Base-by-base conservation (phyloP, 495 filamentous ascomycete species). In the Annulohypoxylon stygium region DNA sequence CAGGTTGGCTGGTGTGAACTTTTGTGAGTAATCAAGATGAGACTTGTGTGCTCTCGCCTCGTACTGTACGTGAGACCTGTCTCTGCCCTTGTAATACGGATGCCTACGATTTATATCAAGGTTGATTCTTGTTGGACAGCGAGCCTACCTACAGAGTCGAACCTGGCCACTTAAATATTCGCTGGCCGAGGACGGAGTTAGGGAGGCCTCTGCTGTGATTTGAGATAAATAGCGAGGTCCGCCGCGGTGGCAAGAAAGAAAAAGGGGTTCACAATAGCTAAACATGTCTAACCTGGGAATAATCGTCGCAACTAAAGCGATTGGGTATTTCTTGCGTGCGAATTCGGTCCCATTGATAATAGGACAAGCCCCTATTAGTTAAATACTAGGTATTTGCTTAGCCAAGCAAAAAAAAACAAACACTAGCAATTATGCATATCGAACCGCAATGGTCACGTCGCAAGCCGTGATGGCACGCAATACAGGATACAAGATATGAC, bases 391-490 rank as follows among this genome's bases (percentile, higher is more conserved):
- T 60, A 60, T 39, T 63, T 9, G 48, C 41, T 18, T 26, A 65
- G 11, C 41, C 55, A 61, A 65, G 39, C 20, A 58, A 58, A 54
- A 58, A 54, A 50, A 61, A 48, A 47, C 50, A 62, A 55, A 65
- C 37, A 73, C 54, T 60, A 30, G 30, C 37, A 36, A 36, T 41
- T 39, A 41, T 5, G 54, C 20, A 63, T 70, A 10, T 59, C 55
- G 65, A 67, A 67, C 34, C 47, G 43, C 23, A 41, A 41, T 23
- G 23, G 30, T 47, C 33, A 65, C 36, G 66, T 62, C 18, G 55
- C 30, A 65, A 43, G 33, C 41, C 26, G 47, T 18, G 23, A 57
- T 37, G 71, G 61, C 61, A 73, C 48, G 55, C 9, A 74, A 74
- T 62, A 62, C 51, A 34, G 61, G 54, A 54, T 74, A 74, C 62